Evolutionary conservation across 1,284 basidiomycete genomes (phyloP).

Genomic region (Cutaneotrichosporon arboriforme): DNA sequence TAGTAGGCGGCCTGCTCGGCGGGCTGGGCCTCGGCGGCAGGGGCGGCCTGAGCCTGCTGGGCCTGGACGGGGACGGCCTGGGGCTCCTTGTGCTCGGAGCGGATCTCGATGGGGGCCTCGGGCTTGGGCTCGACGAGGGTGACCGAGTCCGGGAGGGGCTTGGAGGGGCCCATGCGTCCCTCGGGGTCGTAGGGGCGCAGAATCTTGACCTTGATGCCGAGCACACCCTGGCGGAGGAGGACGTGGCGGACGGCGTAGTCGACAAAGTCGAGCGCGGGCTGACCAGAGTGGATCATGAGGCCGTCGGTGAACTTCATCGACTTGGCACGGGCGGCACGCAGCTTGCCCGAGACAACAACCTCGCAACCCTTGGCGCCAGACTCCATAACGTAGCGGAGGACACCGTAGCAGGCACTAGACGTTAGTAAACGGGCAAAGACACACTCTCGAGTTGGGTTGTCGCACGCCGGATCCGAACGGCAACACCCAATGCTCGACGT

Average conservation of each 20-base stretch:
- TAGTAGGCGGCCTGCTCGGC: slow-evolving; percentile 12
- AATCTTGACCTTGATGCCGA: slow-evolving; percentile 99
- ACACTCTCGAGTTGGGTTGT: too few species aligned
- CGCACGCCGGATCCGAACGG: neutral
- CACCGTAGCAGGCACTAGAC: slow-evolving; percentile 96
- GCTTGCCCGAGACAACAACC: slow-evolving; percentile 98
- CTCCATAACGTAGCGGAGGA: slow-evolving; percentile 99
- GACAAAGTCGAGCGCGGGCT: slow-evolving; percentile 93
- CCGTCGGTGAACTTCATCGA: slow-evolving; percentile 99
- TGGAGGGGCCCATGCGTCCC: slow-evolving; percentile 79
- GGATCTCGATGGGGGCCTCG: slow-evolving; percentile 52
- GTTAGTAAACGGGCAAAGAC: too few species aligned
- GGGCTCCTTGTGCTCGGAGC: slow-evolving; percentile 47
- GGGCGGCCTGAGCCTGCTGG: slow-evolving; percentile 12
- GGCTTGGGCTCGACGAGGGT: slow-evolving; percentile 72
- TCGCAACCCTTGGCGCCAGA: slow-evolving; percentile 99
- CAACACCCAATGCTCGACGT: neutral
- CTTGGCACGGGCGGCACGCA: slow-evolving; percentile 99
- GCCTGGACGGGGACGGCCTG: slow-evolving; percentile 33
- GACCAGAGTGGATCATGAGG: slow-evolving; percentile 99
- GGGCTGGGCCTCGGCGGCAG: slow-evolving; percentile 11
- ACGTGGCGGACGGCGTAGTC: slow-evolving; percentile 98
- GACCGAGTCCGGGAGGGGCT: slow-evolving; percentile 94
- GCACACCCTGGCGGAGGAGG: slow-evolving; percentile 96
- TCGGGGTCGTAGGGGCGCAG: slow-evolving; percentile 97